Percentiles rank a stretch among this genome's conserved stretches.
Conservation (phyloP, 108 stramenopile species). For the Nannochloropsis salina region DNA sequence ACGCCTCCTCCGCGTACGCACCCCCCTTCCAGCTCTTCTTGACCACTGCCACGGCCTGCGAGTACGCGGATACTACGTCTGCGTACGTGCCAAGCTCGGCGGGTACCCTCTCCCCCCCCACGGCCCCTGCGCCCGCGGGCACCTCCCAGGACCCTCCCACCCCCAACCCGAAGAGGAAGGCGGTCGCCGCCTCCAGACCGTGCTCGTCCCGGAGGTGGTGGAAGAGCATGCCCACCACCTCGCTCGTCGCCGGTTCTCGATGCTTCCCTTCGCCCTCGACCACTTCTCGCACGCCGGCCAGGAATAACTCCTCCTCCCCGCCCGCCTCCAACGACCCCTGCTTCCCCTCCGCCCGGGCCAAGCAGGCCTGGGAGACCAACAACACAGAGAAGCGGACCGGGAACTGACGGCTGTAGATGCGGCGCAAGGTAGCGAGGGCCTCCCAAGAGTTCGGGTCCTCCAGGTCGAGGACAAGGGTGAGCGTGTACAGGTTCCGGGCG, state of each 20-base stretch:
- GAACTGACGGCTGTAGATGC: not conserved
- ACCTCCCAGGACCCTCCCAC: too few relatives aligned
- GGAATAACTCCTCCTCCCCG: constrained; percentile 22
- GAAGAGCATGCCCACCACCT: not conserved
- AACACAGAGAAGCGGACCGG: not conserved
- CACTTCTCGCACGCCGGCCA: not conserved
- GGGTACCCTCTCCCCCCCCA: not conserved
- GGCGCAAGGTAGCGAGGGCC: constrained; percentile 18
- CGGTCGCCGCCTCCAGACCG: not conserved
- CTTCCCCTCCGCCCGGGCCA: constrained; percentile 54
- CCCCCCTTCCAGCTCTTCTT: not conserved
- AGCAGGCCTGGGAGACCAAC: not conserved
- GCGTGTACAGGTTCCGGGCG: constrained; percentile 52
- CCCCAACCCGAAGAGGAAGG: not conserved
- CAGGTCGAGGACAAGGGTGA: constrained; percentile 48
- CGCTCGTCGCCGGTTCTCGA: not conserved
- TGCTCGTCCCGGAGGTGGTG: not conserved
- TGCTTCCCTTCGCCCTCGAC: constrained; percentile 42
- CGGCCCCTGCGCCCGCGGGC: not conserved
- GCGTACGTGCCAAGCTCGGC: not conserved
- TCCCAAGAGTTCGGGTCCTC: constrained; percentile 25
- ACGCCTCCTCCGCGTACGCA: not conserved
- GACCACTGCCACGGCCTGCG: not conserved
- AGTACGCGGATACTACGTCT: not conserved
- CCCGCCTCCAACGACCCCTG: constrained; percentile 46